Percentiles rank a stretch among this genome's conserved stretches.
These are phyloP conservation scores for Rhodotorula graminis DNA, from an alignment of 768 basidiomycete species.

Conservation along the genomic window DNA sequence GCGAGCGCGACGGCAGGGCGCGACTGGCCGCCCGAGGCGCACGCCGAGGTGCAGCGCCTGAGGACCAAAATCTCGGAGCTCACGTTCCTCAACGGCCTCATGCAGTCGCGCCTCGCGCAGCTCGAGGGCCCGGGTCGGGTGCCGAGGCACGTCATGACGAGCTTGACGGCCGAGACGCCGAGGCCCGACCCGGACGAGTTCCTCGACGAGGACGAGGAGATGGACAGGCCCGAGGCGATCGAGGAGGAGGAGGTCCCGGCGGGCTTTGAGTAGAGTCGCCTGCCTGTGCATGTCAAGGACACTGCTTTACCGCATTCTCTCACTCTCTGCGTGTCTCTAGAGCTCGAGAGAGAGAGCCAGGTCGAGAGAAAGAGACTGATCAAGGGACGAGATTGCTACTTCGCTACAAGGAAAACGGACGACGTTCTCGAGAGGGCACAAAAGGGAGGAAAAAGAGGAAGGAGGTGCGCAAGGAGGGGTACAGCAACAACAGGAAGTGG, in stretches of 20 bases:
- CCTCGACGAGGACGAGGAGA: slow-evolving; percentile 20
- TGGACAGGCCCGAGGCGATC: slow-evolving; percentile 4
- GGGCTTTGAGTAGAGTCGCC: background rate
- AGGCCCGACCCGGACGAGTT: slow-evolving; percentile 27
- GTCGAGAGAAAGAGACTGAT: too few relatives aligned
- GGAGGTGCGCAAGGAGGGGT: background rate
- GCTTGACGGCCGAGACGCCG: slow-evolving; percentile 34
- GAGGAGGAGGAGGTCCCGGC: slow-evolving; percentile 21
- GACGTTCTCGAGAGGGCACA: too few relatives aligned
- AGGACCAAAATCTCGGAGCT: slow-evolving; percentile 38
- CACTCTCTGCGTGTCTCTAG: too few relatives aligned
- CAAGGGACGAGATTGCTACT: too few relatives aligned
- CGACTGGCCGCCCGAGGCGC: slow-evolving; percentile 26
- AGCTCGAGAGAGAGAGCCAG: too few relatives aligned
- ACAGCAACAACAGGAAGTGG: background rate
- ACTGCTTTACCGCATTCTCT: background rate
- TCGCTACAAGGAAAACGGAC: background rate
- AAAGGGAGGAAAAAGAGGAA: background rate
- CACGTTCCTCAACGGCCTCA: slow-evolving; percentile 40
- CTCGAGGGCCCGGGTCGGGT: slow-evolving; percentile 33
- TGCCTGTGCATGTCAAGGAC: background rate
- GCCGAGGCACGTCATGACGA: slow-evolving; percentile 22
- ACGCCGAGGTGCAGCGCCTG: slow-evolving; percentile 31
- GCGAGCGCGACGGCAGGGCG: background rate
- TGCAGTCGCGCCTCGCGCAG: slow-evolving; percentile 35